phyloP scores from a whole-genome alignment of 306 rosid species.

The Quercus dentata region DNA sequence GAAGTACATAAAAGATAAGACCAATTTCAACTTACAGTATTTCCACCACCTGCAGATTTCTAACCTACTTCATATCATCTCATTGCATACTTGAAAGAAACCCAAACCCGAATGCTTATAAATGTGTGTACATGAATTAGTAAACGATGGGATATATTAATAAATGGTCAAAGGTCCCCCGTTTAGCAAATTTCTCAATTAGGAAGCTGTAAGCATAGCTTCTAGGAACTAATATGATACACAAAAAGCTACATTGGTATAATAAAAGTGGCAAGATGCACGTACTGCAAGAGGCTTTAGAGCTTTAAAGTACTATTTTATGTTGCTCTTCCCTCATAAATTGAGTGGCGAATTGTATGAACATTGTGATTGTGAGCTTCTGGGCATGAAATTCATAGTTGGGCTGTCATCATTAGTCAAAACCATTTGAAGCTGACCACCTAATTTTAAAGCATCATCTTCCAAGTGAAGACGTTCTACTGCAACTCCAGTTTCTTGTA shows the following conservation, averaged over 20 bases:
- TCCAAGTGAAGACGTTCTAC: neutral
- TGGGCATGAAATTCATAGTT: neutral
- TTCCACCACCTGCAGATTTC: neutral
- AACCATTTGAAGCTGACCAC: neutral
- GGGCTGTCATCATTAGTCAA: neutral
- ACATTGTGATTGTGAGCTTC: neutral
- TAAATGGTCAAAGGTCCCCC: too few species aligned
- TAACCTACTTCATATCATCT: too few species aligned
- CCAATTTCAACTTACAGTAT: neutral
- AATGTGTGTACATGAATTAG: too few species aligned
- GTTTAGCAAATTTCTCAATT: too few species aligned
- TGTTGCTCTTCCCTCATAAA: neutral
- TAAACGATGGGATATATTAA: too few species aligned
- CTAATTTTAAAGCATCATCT: neutral
- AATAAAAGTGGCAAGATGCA: neutral
- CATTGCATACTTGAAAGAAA: too few species aligned
- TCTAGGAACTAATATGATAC: too few species aligned
- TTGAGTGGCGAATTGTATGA: neutral
- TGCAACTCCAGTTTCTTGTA: neutral
- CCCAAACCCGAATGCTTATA: too few species aligned
- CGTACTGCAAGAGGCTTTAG: neutral
- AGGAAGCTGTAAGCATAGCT: too few species aligned
- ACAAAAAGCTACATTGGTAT: neutral
- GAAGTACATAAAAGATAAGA: neutral
- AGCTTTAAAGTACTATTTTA: neutral